A percentile compares a stretch with the other conserved stretches of the same genome.
Conservation (phyloP, 2,329 filamentous ascomycete species). For the Trichoderma aggressivum region DNA sequence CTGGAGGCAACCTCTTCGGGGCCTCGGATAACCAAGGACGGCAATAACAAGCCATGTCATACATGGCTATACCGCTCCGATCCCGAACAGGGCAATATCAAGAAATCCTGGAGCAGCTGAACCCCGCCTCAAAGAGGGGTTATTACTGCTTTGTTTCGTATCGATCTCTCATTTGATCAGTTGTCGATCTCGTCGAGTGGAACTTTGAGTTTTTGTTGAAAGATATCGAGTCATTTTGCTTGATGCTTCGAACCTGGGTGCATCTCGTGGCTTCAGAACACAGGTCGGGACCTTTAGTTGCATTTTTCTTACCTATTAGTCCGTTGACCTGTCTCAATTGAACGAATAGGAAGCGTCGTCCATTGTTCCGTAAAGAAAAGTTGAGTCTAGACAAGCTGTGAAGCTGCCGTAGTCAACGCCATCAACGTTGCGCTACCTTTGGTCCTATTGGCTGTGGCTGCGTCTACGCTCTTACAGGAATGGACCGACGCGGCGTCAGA, state of each 20-base stretch:
- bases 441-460: neutral
- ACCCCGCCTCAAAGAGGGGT: neutral
- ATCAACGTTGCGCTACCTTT: neutral
- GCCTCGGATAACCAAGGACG: neutral
- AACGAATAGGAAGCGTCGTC: neutral
- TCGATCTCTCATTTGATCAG: neutral
- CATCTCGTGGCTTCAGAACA: neutral
- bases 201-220: neutral
- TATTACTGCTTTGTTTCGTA: neutral
- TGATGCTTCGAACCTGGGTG: neutral
- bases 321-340: neutral
- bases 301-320: neutral
- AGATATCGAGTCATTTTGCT: neutral
- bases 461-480: neutral
- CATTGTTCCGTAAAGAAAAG: neutral
- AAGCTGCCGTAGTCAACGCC: neutral
- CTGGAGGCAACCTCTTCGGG: neutral
- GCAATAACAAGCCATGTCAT: neutral
- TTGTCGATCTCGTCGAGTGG: neutral
- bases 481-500: neutral
- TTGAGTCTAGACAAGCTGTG: neutral
- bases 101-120: neutral
- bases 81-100: neutral
- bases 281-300: neutral
- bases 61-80: neutral